Evolutionary conservation across 169 alveolate genomes (phyloP), one percentile per base, ranked within the genome.

Genomic region (Plasmodium falciparum): DNA sequence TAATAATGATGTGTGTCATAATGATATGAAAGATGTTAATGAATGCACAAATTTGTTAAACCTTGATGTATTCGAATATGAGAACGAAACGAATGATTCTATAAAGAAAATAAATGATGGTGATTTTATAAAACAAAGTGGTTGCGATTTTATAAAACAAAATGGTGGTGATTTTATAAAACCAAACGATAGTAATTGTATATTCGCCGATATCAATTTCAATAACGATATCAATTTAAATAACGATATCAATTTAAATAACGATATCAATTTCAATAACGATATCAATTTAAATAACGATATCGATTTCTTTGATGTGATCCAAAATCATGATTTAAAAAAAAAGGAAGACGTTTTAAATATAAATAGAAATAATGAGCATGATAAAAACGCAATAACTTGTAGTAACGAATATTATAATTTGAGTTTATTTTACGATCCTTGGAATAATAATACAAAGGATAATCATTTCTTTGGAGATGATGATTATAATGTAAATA

Each of bases 381-480:
- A 12, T 45, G 20, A 17, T 50, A 26, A 39, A 29, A 26, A 3
- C 3, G 6, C 47, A 13, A 63, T 11, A n/a, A 39, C n/a, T 11
- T 11, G 47, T 26, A 58, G 45, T 61, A 45, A 7, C 17, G 73
- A n/a, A n/a, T 43, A 4, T 26, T 63, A 17, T 9, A 62, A 69
- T 49, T 52, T 80, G 26, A 47, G 47, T 29, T 15, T 3, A 43
- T 80, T 66, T 73, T 80, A 67, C 39, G 90, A 80, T 45, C 90
- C 90, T 3, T 80, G 90, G 90, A 80, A 47, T 39, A 45, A 24
- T 69, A 4, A 58, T 9, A 13, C 13, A 20, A 49, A 62, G 15
- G 45, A 74, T 1, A 61, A 74, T 45, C 47, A 59, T 20, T 50
- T 61, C 5, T 43, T 59, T 29, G 74, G 24, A 22, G 45, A 20